phyloP scores from a whole-genome alignment of 306 rosid species.

The Fragaria iinumae region DNA sequence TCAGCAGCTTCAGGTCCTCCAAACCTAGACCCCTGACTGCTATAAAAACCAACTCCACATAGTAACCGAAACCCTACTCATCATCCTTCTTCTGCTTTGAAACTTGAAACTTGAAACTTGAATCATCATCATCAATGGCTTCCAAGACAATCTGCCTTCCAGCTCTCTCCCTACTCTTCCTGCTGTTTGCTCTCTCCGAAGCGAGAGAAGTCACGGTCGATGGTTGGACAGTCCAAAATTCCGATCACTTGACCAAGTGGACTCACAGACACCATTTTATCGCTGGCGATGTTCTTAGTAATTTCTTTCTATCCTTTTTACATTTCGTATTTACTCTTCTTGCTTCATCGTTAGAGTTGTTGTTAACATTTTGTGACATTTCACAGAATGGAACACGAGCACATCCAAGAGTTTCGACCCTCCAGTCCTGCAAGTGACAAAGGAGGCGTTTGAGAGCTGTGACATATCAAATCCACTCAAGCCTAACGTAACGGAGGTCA shows the following conservation, averaged over 20 bases:
- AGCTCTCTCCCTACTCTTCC: background rate
- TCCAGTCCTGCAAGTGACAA: conserved; percentile 10
- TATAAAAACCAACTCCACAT: background rate
- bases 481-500: conserved; percentile 6
- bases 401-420: background rate
- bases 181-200: background rate
- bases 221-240: background rate
- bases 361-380: background rate
- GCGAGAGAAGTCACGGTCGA: background rate
- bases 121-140: background rate
- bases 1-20: conserved; percentile 5
- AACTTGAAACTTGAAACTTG: background rate
- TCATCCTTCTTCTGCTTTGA: background rate
- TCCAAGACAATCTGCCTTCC: background rate
- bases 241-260: background rate
- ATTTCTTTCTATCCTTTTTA: background rate
- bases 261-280: conserved; percentile 5
- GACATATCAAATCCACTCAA: background rate
- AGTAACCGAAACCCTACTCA: background rate
- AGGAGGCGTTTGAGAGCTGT: conserved; percentile 11
- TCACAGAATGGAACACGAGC: background rate
- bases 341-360: background rate
- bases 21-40: background rate
- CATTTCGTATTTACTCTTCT: background rate
- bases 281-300: background rate